Percentiles rank a stretch among this genome's conserved stretches.
phyloP scores from a whole-genome alignment of 495 filamentous ascomycete species.

The Platismatia glauca region DNA sequence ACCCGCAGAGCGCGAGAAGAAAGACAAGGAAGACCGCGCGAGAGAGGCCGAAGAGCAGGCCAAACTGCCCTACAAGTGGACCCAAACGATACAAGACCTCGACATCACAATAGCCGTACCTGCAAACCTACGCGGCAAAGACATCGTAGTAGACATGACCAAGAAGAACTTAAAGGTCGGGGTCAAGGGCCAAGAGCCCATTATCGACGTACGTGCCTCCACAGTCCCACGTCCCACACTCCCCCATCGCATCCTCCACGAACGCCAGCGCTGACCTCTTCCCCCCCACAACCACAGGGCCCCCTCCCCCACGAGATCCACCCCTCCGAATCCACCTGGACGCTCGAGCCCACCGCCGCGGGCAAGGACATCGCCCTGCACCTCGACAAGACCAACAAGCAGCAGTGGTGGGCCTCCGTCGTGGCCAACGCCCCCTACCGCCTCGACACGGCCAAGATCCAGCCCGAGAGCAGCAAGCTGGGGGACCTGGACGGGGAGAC shows the following conservation, averaged over 20 bases:
- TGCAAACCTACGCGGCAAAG: slow-evolving; percentile 70
- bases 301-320: slow-evolving; percentile 70
- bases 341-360: slow-evolving; percentile 59
- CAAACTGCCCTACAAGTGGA: slow-evolving; percentile 93
- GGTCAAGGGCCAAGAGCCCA: slow-evolving; percentile 77
- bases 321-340: slow-evolving; percentile 90
- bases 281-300: slow-evolving; percentile 46
- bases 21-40: slow-evolving; percentile 61
- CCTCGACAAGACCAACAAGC: slow-evolving; percentile 93
- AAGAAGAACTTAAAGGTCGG: slow-evolving; percentile 70
- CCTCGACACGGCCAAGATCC: slow-evolving; percentile 92
- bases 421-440: slow-evolving; percentile 66
- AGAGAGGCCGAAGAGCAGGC: slow-evolving; percentile 84
- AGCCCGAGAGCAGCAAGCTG: slow-evolving; percentile 82
- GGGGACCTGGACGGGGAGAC: slow-evolving; percentile 93
- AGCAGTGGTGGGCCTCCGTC: slow-evolving; percentile 96
- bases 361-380: slow-evolving; percentile 79
- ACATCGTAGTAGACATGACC: slow-evolving; percentile 75
- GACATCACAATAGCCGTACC: slow-evolving; percentile 72
- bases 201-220: slow-evolving; percentile 60
- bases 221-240: not conserved
- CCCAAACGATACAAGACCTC: slow-evolving; percentile 85
- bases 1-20: slow-evolving; percentile 39
- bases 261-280: too few relatives aligned
- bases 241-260: not conserved